phyloP scores from a whole-genome alignment of 2,329 filamentous ascomycete species.

The Fusarium proliferatum region DNA sequence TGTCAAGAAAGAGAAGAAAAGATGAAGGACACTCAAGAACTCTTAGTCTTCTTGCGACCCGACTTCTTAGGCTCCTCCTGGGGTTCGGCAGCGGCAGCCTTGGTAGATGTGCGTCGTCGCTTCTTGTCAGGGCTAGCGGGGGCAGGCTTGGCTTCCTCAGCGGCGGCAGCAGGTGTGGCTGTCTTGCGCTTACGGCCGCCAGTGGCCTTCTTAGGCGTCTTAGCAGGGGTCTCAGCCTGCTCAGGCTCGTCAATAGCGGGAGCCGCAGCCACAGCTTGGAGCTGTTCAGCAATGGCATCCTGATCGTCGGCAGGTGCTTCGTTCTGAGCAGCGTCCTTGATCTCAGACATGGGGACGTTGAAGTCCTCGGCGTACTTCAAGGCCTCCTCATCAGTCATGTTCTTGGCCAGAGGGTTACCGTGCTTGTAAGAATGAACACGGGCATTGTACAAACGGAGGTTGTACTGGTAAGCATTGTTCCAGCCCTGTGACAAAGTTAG shows the following conservation, averaged over 20 bases:
- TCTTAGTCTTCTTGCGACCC: slow-evolving; percentile 68
- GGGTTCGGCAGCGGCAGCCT: slow-evolving; percentile 64
- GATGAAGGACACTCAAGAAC: slow-evolving; percentile 45
- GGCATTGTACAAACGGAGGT: slow-evolving; percentile 73
- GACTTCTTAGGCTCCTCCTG: slow-evolving; percentile 70
- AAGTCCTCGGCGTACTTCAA: slow-evolving; percentile 69
- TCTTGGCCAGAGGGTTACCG: slow-evolving; percentile 67
- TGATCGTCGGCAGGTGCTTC: slow-evolving; percentile 57
- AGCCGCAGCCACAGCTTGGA: slow-evolving; percentile 57
- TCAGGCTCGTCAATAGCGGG: slow-evolving; percentile 54
- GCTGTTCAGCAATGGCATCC: slow-evolving; percentile 69
- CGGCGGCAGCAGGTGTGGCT: slow-evolving; percentile 56
- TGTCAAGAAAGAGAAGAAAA: slow-evolving; percentile 33
- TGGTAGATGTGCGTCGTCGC: slow-evolving; percentile 67
- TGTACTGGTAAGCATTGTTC: slow-evolving; percentile 76
- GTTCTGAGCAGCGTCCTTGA: slow-evolving; percentile 55
- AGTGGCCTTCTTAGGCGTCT: slow-evolving; percentile 68
- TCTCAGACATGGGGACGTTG: slow-evolving; percentile 63
- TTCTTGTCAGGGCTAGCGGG: slow-evolving; percentile 71
- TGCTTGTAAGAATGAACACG: slow-evolving; percentile 73
- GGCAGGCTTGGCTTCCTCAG: slow-evolving; percentile 55
- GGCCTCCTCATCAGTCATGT: slow-evolving; percentile 71
- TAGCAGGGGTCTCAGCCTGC: slow-evolving; percentile 59
- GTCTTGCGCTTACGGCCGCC: slow-evolving; percentile 68
- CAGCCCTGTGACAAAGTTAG: slow-evolving; percentile 57